Base-by-base conservation (phyloP, 139 green algal genomes). In the Tetratostichococcus sp. region DNA sequence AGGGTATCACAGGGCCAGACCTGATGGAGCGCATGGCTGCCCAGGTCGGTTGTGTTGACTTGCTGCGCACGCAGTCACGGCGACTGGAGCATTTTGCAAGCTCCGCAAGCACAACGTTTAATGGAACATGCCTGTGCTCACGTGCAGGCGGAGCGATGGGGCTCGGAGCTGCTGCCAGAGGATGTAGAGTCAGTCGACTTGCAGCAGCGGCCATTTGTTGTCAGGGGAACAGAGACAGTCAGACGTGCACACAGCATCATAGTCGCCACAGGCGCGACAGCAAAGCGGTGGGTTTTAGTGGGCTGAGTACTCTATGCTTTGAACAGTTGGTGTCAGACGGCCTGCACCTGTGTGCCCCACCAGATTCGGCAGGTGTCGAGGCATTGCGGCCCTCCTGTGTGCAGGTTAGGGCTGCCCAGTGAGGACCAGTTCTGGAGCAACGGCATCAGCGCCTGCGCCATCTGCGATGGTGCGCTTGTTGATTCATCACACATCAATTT, bases 21-120 rank as follows among this genome's bases (percentile, higher is more conserved):
- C 88, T 99, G 14, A 98, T 99, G 95, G 94, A 98, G 70, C 79
- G 84, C 26, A 99, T 99, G 95, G 83, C 92, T 1, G 77, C 85
- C 43, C 95, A 99, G 90, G 90, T n/a, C n/a, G n/a, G n/a, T n/a
- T n/a, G n/a, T 94, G 62, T 19, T 34, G 14, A 57, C 57, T 43
- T 1, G 2, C 14, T 22, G 11, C n/a, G 17, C 17, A 25, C 14
- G 23, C 33, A 35, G 5, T 69, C 19, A 68, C 71, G 57, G 65
- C 4, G 30, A 50, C n/a, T n/a, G n/a, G n/a, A n/a, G n/a, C n/a
- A n/a, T n/a, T n/a, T n/a, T n/a, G n/a, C n/a, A n/a, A n/a, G n/a
- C n/a, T n/a, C n/a, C n/a, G n/a, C n/a, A n/a, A n/a, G n/a, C n/a
- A 11, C 11, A 11, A 50, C 8, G 39, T 50, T 50, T 6, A 50